A percentile compares a stretch with the other conserved stretches of the same genome.
phyloP scores from a whole-genome alignment of 1,284 basidiomycete genomes.

The Schizophyllum commune region DNA sequence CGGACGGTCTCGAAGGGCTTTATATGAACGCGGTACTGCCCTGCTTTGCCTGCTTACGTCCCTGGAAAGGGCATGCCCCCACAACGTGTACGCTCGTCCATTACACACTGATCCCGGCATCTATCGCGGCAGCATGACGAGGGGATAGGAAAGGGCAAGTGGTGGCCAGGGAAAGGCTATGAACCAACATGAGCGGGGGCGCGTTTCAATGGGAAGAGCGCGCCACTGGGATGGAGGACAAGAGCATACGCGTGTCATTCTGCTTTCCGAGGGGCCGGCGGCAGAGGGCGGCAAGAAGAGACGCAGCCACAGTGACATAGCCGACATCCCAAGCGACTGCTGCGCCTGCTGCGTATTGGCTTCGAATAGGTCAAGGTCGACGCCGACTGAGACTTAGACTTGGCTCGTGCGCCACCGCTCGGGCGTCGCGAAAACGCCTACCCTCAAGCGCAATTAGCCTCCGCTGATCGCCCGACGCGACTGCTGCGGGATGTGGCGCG shows the following conservation, averaged over 20 bases:
- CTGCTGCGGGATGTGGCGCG: not conserved
- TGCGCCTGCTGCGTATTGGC: not conserved
- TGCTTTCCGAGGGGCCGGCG: not conserved
- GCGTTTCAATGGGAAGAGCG: not conserved
- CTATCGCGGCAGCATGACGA: not conserved
- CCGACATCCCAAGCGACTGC: not conserved
- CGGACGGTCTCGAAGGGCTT: not conserved
- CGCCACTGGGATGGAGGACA: not conserved
- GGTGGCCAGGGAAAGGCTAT: not conserved
- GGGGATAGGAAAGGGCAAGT: not conserved
- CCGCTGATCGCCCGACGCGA: not conserved
- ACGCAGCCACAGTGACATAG: not conserved
- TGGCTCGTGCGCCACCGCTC: no score
- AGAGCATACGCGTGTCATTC: not conserved
- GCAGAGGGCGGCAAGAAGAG: not conserved
- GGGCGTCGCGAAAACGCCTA: not conserved
- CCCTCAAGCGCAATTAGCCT: not conserved
- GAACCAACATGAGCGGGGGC: not conserved
- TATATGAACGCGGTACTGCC: not conserved
- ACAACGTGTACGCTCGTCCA: not conserved
- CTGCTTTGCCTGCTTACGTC: not conserved
- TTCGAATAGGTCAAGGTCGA: not conserved
- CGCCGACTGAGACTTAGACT: not conserved
- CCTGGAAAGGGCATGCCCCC: not conserved
- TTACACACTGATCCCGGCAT: not conserved